Conservation (phyloP, 805 yeast genomes). For the Yarrowia sp. region DNA sequence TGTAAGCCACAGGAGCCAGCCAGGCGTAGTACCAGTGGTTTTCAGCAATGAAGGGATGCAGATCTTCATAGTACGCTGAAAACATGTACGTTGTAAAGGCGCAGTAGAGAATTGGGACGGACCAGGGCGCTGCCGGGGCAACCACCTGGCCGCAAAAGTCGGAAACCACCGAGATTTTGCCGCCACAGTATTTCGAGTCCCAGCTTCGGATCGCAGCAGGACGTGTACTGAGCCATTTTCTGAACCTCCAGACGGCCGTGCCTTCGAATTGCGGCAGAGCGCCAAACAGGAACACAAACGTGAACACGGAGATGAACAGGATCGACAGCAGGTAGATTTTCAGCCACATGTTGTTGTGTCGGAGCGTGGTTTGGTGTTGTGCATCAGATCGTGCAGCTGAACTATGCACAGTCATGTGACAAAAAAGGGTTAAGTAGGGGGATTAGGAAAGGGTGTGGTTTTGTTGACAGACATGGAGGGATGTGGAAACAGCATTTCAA, state of each 20-base stretch:
- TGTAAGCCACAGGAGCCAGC: slow-evolving; percentile 42
- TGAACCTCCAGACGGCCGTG: slow-evolving; percentile 40
- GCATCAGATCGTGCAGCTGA: background rate
- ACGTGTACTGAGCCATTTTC: background rate
- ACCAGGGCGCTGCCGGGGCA: slow-evolving; percentile 39
- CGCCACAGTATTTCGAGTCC: slow-evolving; percentile 40
- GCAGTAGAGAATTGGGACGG: slow-evolving; percentile 44
- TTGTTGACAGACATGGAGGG: too few species aligned
- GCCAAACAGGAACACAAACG: slow-evolving; percentile 50
- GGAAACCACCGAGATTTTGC: slow-evolving; percentile 43
- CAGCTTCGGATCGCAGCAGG: background rate
- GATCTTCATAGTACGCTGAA: slow-evolving; percentile 38
- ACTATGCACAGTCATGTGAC: background rate
- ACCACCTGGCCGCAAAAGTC: background rate
- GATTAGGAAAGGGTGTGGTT: too few species aligned
- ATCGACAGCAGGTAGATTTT: slow-evolving; percentile 52
- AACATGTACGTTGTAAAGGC: slow-evolving; percentile 40
- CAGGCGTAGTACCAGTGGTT: slow-evolving; percentile 32
- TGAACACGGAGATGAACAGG: slow-evolving; percentile 47
- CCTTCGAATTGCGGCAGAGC: slow-evolving; percentile 48
- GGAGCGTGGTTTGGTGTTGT: background rate
- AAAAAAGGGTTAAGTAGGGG: too few species aligned
- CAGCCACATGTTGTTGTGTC: slow-evolving; percentile 24
- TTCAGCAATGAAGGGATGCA: slow-evolving; percentile 41
- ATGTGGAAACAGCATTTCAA: too few species aligned